These are phyloP conservation scores for Setomelanomma holmii DNA, from an alignment of 2,329 filamentous ascomycete species.

Conservation along the genomic window DNA sequence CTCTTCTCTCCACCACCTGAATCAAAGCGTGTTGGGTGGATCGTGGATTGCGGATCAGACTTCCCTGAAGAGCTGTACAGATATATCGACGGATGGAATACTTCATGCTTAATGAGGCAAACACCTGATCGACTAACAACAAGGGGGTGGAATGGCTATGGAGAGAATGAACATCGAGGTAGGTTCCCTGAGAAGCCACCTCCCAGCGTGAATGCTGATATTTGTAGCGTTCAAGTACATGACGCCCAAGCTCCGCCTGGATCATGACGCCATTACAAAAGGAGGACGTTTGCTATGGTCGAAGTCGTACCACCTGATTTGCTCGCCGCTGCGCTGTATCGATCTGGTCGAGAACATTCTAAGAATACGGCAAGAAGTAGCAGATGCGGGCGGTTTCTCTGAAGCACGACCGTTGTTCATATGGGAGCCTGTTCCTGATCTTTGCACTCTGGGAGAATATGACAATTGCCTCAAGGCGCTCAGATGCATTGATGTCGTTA, in stretches of 20 bases:
- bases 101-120: slow-evolving; percentile 72
- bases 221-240: slow-evolving; percentile 77
- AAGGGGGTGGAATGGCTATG: slow-evolving; percentile 91
- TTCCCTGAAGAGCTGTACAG: slow-evolving; percentile 73
- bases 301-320: slow-evolving; percentile 86
- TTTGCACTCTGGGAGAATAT: slow-evolving; percentile 74
- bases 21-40: slow-evolving; percentile 80
- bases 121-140: slow-evolving; percentile 77
- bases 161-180: slow-evolving; percentile 70
- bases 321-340: slow-evolving; percentile 77
- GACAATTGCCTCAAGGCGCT: slow-evolving; percentile 61
- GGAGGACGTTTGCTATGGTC: slow-evolving; percentile 67
- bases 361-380: slow-evolving; percentile 52
- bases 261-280: slow-evolving; percentile 72
- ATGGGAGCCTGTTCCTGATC: slow-evolving; percentile 94
- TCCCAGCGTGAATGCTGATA: neutral
- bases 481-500: slow-evolving; percentile 65
- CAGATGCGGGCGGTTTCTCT: slow-evolving; percentile 23
- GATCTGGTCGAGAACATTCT: slow-evolving; percentile 77
- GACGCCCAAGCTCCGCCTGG: slow-evolving; percentile 84
- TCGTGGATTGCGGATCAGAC: slow-evolving; percentile 87
- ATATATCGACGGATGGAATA: slow-evolving; percentile 76
- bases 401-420: slow-evolving; percentile 70
- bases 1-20: slow-evolving; percentile 75
- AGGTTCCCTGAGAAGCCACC: too few species aligned